These are phyloP conservation scores for Ploettnerulaceae sp. DNA, from an alignment of 2,329 filamentous ascomycete genomes.

Conservation along the genomic window DNA sequence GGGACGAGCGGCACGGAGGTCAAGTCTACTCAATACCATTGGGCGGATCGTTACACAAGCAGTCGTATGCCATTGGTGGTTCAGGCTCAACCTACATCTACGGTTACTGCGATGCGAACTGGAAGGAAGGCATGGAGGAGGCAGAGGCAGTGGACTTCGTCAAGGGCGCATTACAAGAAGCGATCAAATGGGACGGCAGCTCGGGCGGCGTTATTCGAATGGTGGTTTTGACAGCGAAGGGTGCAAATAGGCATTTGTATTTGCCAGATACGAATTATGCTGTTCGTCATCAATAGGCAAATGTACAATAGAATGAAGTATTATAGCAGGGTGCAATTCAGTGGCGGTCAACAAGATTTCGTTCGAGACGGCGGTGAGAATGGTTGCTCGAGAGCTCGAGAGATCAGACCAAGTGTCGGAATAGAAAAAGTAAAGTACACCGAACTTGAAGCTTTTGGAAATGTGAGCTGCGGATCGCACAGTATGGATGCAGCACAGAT, in stretches of 20 bases:
- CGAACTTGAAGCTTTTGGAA: not conserved
- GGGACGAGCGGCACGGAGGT: constrained; percentile 89
- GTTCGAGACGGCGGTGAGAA: constrained; percentile 22
- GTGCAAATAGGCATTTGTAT: constrained; percentile 90
- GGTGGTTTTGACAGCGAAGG: constrained; percentile 88
- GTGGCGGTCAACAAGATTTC: constrained; percentile 21
- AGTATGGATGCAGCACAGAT: constrained; percentile 3
- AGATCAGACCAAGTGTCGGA: constrained; percentile 2
- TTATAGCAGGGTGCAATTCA: constrained; percentile 19
- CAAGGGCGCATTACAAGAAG: constrained; percentile 83
- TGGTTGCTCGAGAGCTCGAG: constrained; percentile 1
- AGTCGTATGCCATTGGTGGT: constrained; percentile 89
- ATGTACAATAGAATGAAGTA: constrained; percentile 31
- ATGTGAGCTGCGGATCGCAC: no score
- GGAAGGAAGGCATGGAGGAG: constrained; percentile 93
- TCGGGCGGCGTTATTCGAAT: constrained; percentile 97
- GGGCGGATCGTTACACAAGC: constrained; percentile 95
- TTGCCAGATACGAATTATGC: constrained; percentile 84
- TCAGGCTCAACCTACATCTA: constrained; percentile 99
- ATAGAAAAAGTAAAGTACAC: constrained; percentile 8
- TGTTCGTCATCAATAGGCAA: constrained; percentile 48
- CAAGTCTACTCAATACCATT: constrained; percentile 97
- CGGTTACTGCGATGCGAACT: constrained; percentile 95
- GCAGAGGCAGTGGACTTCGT: constrained; percentile 87
- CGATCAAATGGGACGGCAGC: constrained; percentile 99